These are phyloP conservation scores for Magnusiomyces magnusii DNA, from an alignment of 1,139 yeast genomes.

Conservation along the genomic window DNA sequence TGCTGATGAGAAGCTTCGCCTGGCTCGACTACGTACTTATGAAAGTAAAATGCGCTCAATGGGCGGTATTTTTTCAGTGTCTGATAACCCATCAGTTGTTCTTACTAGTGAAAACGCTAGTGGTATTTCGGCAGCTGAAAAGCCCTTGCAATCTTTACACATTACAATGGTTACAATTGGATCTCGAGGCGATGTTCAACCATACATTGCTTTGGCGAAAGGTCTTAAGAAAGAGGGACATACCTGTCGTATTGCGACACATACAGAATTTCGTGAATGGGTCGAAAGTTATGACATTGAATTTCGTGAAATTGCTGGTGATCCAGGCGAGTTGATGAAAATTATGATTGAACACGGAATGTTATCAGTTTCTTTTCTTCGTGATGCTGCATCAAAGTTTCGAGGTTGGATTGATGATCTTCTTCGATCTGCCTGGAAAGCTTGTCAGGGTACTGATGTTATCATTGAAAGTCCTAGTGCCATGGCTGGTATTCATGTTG, in stretches of 20 bases:
- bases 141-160: slow-evolving; percentile 37
- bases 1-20: slow-evolving; percentile 16
- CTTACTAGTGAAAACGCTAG: slow-evolving; percentile 1
- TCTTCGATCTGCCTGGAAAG: slow-evolving; percentile 66
- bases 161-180: slow-evolving; percentile 83
- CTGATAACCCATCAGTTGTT: slow-evolving; percentile 1
- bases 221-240: slow-evolving; percentile 79
- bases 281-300: slow-evolving; percentile 56
- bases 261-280: slow-evolving; percentile 72
- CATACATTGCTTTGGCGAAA: slow-evolving; percentile 82
- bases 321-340: slow-evolving; percentile 87
- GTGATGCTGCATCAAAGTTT: slow-evolving; percentile 75
- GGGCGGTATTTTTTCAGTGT: background rate
- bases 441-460: slow-evolving; percentile 77
- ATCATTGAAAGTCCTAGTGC: slow-evolving; percentile 92
- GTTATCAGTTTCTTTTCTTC: slow-evolving; percentile 71
- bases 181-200: slow-evolving; percentile 94
- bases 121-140: background rate
- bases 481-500: slow-evolving; percentile 92
- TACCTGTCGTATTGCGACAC: slow-evolving; percentile 75
- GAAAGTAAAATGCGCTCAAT: slow-evolving; percentile 23
- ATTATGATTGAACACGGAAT: slow-evolving; percentile 89
- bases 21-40: slow-evolving; percentile 29
- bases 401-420: slow-evolving; percentile 74
- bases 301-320: slow-evolving; percentile 77